Evolutionary conservation across 2,329 filamentous ascomycete genomes (phyloP), one percentile per base, ranked within the genome.

Genomic region (Ceratocystis alfenasii): DNA sequence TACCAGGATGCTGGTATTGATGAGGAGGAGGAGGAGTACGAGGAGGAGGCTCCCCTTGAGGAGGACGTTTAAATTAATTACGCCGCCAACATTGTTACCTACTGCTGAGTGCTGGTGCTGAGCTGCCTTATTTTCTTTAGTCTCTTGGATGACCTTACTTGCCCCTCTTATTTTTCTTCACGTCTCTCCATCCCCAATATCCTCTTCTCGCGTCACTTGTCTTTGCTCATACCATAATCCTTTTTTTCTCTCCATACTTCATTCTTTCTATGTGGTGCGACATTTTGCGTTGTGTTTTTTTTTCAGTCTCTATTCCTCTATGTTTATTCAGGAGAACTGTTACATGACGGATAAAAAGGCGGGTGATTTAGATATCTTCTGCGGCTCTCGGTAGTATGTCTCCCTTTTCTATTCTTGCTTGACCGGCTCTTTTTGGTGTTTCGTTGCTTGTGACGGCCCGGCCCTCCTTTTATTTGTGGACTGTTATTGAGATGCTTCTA

Each of bases 1-100:
- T 99, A 99, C 87, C 94, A 99, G 86, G 94, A 99, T 79, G 94
- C 94, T 77, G 89, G 90, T 74, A 86, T 96, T 79, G 95, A 94
- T 69, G 94, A 99, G 80, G 93, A 90, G 73, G 93, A 97, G 81
- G 92, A 96, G 81, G 91, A 95, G 77, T 92, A 95, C 76, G 88
- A 88, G 74, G 90, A 94, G 83, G 92, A 96, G 79, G 83, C 81
- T 70, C 86, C 86, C 77, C 79, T 78, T 71, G 88, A 92, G 79
- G 87, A 89, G 78, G 88, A 89, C 76, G 79, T 79, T 73, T 79
- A 80, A 73, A 69, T 66, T 66, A 66, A 68, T 65, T 62, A 48
- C 57, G 62, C 62, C 65, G 61, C 62, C 55, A 20, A 44, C 55
- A 44, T 46, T 44, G 45, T 50, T 55, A 44, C 48, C 48, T 25